Base-by-base conservation (phyloP, 768 basidiomycete species). In the Hysterangium stoloniferum region DNA sequence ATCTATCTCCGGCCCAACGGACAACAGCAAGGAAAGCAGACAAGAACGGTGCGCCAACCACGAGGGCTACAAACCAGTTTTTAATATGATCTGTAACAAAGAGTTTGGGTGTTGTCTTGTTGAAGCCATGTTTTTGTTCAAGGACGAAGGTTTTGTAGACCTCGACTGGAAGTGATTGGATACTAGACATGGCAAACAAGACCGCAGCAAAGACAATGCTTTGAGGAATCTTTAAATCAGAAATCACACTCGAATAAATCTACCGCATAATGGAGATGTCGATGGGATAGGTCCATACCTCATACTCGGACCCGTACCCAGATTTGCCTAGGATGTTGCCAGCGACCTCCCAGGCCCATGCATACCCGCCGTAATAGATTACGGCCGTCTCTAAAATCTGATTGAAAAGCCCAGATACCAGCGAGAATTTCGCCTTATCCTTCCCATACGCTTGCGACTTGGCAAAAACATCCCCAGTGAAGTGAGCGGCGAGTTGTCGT, bases 71-170 rank as follows among this genome's bases (percentile, higher is more conserved):
- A 8, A 68, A 68, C 84, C 82, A 91, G 28, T 80, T 74, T 65
- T 96, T 97, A 59, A 94, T 27, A 32, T 88, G 62, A 65, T 99
- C 95, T 2, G 74, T 68, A 46, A 92, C 63, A 65, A 89, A 98
- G 3, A 94, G 69, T 13, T 59, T 58, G 1, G 79, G 77, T 0
- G 92, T 89, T 4, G 82, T 93, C 69, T 98, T 96, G 76, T 98
- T 99, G 75, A 97, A 98, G 0, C 94, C 94, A 56, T 96, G 91
- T 56, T 84, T 86, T 63, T 95, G 86, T 67, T 98, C 96, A 33
- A 98, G 73, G 4, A 93, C 86, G 62, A 99, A 99, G 3, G 91
- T 96, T 54, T 81, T 77, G 69, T 96, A 97, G 20, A 84, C 71
- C 28, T 78, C 80, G 35, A 91, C 69, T 17, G 95, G 92, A 9